phyloP scores from a whole-genome alignment of 371 early-diverging fungal genomes.

The Choanephora cucurbitarum region DNA sequence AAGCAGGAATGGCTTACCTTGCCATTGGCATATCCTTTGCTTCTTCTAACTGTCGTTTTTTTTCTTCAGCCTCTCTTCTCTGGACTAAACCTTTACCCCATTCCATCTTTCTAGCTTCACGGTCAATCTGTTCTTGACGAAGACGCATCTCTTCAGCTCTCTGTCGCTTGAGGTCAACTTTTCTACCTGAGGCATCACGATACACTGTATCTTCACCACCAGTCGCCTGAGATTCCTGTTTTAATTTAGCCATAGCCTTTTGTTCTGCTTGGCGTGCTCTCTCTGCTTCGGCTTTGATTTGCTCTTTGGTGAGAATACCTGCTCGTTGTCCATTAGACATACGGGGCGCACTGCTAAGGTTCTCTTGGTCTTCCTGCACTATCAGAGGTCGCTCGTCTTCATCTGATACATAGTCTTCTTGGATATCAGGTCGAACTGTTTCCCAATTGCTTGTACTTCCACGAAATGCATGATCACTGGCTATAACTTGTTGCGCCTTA shows the following conservation, averaged over 20 bases:
- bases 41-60: constrained; percentile 48
- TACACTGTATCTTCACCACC: constrained; percentile 76
- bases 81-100: constrained; percentile 83
- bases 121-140: constrained; percentile 61
- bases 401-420: constrained; percentile 27
- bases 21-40: constrained; percentile 67
- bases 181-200: constrained; percentile 76
- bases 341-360: constrained; percentile 21
- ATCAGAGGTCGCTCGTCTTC: constrained; percentile 54
- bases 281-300: constrained; percentile 50
- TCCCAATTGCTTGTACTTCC: constrained; percentile 49
- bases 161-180: constrained; percentile 69
- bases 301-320: constrained; percentile 57
- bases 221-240: constrained; percentile 43
- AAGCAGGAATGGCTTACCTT: constrained; percentile 34
- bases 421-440: constrained; percentile 49
- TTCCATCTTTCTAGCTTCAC: constrained; percentile 65
- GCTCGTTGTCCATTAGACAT: constrained; percentile 59
- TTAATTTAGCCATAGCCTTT: constrained; percentile 36
- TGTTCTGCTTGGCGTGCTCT: constrained; percentile 44
- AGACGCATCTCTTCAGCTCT: constrained; percentile 60
- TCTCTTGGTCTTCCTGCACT: constrained; percentile 32
- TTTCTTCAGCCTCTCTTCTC: constrained; percentile 55
- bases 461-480: constrained; percentile 25
- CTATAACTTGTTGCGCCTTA: constrained; percentile 4